Evolutionary conservation across 1,139 yeast genomes (phyloP).

Genomic region (Saccharomycopsis phalli): DNA sequence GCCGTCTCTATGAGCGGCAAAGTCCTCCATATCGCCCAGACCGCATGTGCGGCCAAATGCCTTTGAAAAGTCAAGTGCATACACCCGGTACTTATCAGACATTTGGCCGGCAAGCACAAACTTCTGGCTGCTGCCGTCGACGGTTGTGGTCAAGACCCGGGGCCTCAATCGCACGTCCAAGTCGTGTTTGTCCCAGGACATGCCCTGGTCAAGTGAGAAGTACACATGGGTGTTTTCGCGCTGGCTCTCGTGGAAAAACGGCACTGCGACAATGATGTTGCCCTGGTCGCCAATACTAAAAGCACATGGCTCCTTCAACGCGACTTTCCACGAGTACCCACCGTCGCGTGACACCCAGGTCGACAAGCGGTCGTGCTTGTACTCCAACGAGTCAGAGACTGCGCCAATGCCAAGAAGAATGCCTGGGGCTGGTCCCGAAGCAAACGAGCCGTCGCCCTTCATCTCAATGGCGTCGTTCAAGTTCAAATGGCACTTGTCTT

Average conservation of each 20-base stretch:
- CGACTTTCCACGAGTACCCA: conserved; percentile 60
- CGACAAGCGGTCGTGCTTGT: conserved; percentile 28
- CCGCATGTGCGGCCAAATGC: conserved; percentile 51
- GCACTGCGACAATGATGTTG: conserved; percentile 59
- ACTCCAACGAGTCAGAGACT: conserved; percentile 33
- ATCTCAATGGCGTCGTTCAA: conserved; percentile 41
- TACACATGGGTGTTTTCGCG: conserved; percentile 39
- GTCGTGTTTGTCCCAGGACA: conserved; percentile 45
- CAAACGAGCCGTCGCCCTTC: conserved; percentile 46
- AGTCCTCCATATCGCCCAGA: conserved; percentile 55
- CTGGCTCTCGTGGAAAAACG: conserved; percentile 29
- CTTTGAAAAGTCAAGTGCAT: conserved; percentile 52
- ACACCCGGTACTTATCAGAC: conserved; percentile 25
- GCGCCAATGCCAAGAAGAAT: conserved; percentile 54
- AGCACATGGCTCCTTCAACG: conserved; percentile 45
- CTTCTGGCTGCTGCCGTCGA: conserved; percentile 65
- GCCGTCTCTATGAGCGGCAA: conserved; percentile 51
- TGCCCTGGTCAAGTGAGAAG: conserved; percentile 72
- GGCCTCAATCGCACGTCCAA: conserved; percentile 46
- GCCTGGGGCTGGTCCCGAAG: conserved; percentile 68
- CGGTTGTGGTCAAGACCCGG: conserved; percentile 42
- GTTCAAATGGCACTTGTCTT: conserved; percentile 48
- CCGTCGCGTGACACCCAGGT: conserved; percentile 73
- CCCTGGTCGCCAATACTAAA: conserved; percentile 77
- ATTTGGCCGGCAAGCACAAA: conserved; percentile 45